Percentiles rank a stretch among this genome's conserved stretches.
Conservation (phyloP, 164 flowering plant species). For the Chloranthus sessilifolius region DNA sequence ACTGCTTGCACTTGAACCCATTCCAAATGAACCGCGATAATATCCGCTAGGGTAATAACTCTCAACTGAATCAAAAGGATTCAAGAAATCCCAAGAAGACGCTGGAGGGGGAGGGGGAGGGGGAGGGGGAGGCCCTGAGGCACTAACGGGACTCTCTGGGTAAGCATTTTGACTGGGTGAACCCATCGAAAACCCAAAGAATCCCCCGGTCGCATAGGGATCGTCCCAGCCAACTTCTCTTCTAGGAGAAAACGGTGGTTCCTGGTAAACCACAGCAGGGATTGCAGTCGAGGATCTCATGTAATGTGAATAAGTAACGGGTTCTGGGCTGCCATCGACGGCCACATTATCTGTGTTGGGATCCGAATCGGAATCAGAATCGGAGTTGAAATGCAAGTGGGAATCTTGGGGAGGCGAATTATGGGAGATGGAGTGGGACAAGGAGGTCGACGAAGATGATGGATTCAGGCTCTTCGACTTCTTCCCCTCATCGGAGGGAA, state of each 20-base stretch:
- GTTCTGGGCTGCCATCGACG: not conserved
- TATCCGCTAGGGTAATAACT: slow-evolving; percentile 27
- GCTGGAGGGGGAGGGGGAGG: slow-evolving; percentile 70
- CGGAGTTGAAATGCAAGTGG: slow-evolving; percentile 41
- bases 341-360: slow-evolving; percentile 30
- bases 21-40: slow-evolving; percentile 25
- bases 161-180: slow-evolving; percentile 8
- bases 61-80: slow-evolving; percentile 53
- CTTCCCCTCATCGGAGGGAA: slow-evolving; percentile 47
- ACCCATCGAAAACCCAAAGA: slow-evolving; percentile 35
- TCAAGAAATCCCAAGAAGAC: slow-evolving; percentile 80
- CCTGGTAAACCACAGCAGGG: slow-evolving; percentile 47
- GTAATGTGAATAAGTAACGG: slow-evolving; percentile 29
- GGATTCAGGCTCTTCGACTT: slow-evolving; percentile 17
- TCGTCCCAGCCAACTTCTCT: not conserved
- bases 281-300: slow-evolving; percentile 53
- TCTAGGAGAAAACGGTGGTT: slow-evolving; percentile 24
- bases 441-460: slow-evolving; percentile 38
- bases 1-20: slow-evolving; percentile 58
- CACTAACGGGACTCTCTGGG: slow-evolving; percentile 14
- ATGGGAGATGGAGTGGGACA: slow-evolving; percentile 27
- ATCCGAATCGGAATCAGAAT: slow-evolving; percentile 13
- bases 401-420: slow-evolving; percentile 26
- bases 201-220: slow-evolving; percentile 28
- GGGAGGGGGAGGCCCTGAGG: slow-evolving; percentile 29